Evolutionary conservation across 495 filamentous ascomycete species (phyloP).

Genomic region (Penicillium maclennaniae): DNA sequence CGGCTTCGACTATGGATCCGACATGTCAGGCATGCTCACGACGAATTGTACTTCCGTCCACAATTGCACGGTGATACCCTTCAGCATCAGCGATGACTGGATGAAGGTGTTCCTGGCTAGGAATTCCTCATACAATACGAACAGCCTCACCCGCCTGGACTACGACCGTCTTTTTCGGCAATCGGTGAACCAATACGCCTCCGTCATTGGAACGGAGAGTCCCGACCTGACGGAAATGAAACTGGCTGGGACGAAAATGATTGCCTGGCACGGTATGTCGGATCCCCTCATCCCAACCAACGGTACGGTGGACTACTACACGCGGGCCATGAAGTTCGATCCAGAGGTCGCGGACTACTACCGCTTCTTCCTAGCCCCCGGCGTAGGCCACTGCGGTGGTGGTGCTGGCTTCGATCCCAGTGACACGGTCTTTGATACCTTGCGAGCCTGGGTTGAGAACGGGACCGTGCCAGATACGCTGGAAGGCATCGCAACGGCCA

Average conservation of each 20-base stretch:
- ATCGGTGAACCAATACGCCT: too few species aligned
- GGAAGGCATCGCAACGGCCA: background rate
- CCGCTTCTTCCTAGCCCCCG: slow-evolving; percentile 16
- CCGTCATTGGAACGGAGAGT: too few species aligned
- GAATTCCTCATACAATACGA: too few species aligned
- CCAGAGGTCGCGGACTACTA: slow-evolving; percentile 15
- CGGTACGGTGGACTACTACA: slow-evolving; percentile 12
- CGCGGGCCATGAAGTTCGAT: background rate
- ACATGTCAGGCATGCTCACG: too few species aligned
- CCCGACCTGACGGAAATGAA: too few species aligned
- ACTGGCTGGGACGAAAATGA: slow-evolving; percentile 22
- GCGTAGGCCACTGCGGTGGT: slow-evolving; percentile 11
- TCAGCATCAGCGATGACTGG: too few species aligned
- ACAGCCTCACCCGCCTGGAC: too few species aligned
- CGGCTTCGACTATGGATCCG: too few species aligned
- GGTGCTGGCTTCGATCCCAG: slow-evolving; percentile 9
- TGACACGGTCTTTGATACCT: slow-evolving; percentile 8
- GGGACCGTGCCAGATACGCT: slow-evolving; percentile 6
- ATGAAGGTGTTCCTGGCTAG: too few species aligned
- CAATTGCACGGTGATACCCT: too few species aligned
- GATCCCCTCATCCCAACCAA: slow-evolving; percentile 20
- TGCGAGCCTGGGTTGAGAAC: slow-evolving; percentile 14
- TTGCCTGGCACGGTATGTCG: slow-evolving; percentile 38
- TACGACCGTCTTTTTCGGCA: too few species aligned
- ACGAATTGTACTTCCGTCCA: too few species aligned